Conservation (phyloP, 805 yeast species). For the Candida succiphila region DNA sequence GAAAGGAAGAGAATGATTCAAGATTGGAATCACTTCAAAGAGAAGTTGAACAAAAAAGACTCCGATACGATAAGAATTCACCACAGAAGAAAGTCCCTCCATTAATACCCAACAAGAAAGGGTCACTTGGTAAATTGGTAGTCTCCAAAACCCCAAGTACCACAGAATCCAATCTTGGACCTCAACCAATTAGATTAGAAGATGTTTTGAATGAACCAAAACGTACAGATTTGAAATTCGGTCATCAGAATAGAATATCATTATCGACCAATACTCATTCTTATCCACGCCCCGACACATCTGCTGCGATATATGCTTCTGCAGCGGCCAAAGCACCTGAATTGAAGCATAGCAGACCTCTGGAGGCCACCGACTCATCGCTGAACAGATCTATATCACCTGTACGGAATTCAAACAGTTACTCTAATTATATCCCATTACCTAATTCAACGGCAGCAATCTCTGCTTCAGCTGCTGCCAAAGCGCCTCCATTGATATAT, state of each 20-base stretch:
- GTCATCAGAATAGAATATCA: too few relatives aligned
- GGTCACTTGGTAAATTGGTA: slow-evolving; percentile 3
- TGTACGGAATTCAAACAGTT: too few relatives aligned
- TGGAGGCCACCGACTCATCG: too few relatives aligned
- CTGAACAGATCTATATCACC: too few relatives aligned
- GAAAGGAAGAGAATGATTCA: slow-evolving; percentile 11
- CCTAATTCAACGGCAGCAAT: slow-evolving; percentile 7
- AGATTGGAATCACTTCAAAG: slow-evolving; percentile 10
- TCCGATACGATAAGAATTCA: slow-evolving; percentile 11
- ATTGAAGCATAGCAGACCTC: slow-evolving; percentile 1
- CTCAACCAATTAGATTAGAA: slow-evolving; percentile 1
- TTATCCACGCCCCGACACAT: too few relatives aligned
- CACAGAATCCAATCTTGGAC: not conserved
- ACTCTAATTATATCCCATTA: slow-evolving; percentile 12
- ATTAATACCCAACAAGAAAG: slow-evolving; percentile 17
- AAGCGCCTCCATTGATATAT: slow-evolving; percentile 14
- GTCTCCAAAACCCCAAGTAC: too few relatives aligned
- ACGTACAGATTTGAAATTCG: not conserved
- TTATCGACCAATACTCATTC: too few relatives aligned
- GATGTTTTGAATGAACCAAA: slow-evolving; percentile 6
- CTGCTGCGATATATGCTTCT: too few relatives aligned
- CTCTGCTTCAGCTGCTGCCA: slow-evolving; percentile 15
- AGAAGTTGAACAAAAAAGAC: slow-evolving; percentile 12
- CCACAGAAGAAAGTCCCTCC: slow-evolving; percentile 15
- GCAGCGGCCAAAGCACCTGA: too few relatives aligned